Conservation (phyloP, 768 basidiomycete genomes). For the Termitomyces bulborhizus region DNA sequence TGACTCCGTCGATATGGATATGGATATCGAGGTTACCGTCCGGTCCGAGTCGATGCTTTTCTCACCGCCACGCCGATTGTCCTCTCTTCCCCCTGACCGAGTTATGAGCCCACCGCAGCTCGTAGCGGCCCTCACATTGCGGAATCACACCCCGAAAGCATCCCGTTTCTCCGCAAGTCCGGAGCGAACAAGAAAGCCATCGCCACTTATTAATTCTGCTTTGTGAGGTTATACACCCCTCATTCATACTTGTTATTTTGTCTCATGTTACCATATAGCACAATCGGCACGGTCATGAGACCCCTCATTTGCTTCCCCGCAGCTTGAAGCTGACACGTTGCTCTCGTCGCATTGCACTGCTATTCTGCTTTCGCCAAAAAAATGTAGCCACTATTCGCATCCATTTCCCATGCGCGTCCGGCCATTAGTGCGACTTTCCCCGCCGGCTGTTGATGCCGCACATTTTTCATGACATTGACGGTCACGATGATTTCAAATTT, state of each 20-base stretch:
- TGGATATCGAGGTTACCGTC: constrained; percentile 13
- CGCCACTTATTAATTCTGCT: constrained; percentile 11
- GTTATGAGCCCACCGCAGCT: constrained; percentile 7
- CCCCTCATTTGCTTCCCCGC: background rate
- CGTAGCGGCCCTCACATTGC: constrained; percentile 14
- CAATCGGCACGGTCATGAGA: background rate
- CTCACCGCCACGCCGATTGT: constrained; percentile 3
- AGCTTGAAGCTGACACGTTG: constrained; percentile 5
- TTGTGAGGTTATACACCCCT: constrained; percentile 5
- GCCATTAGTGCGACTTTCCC: background rate
- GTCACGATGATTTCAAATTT: constrained; percentile 3
- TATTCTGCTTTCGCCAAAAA: constrained; percentile 9
- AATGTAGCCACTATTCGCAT: constrained; percentile 11
- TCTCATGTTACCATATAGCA: background rate
- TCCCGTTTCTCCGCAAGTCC: constrained; percentile 4
- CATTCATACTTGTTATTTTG: background rate
- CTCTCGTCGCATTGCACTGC: constrained; percentile 9
- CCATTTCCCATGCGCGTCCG: background rate
- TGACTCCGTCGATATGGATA: constrained; percentile 17
- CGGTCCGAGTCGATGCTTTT: constrained; percentile 1
- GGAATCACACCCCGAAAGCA: constrained; percentile 8
- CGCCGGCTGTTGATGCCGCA: background rate
- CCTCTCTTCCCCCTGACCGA: constrained; percentile 1
- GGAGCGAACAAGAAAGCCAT: constrained; percentile 8
- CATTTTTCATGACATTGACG: constrained; percentile 6